Evolutionary conservation across 164 flowering plant species (phyloP).

Genomic region (Liquidambar formosana): DNA sequence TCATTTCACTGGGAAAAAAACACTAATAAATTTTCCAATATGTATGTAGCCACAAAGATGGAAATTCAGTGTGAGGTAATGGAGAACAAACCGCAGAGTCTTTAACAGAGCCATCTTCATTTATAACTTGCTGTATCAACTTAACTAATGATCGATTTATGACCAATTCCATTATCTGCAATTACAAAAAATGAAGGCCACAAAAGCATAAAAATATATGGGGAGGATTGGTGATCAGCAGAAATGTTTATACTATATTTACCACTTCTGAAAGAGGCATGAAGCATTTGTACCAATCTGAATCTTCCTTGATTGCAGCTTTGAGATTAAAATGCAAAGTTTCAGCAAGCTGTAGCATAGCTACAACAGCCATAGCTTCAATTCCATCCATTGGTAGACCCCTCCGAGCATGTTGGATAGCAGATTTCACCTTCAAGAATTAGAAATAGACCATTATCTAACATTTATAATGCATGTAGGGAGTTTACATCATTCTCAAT

Average conservation of each 20-base stretch:
- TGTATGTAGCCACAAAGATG: not conserved
- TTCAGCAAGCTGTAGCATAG: constrained; percentile 54
- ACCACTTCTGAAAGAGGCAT: constrained; percentile 84
- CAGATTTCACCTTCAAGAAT: constrained; percentile 68
- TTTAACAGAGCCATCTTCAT: constrained; percentile 83
- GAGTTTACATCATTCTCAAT: not conserved
- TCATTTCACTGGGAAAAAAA: not conserved
- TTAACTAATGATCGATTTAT: constrained; percentile 48
- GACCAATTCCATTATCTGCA: constrained; percentile 59
- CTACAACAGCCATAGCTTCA: constrained; percentile 70
- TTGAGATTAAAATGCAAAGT: constrained; percentile 60
- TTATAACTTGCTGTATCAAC: constrained; percentile 60
- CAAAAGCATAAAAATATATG: not conserved
- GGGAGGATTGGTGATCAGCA: not conserved
- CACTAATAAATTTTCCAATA: not conserved
- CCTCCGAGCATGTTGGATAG: constrained; percentile 55
- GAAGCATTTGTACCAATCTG: constrained; percentile 65
- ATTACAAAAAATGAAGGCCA: constrained; percentile 6
- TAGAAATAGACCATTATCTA: constrained; percentile 5
- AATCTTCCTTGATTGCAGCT: constrained; percentile 67
- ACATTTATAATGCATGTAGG: not conserved
- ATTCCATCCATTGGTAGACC: constrained; percentile 49
- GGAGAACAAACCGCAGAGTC: constrained; percentile 77
- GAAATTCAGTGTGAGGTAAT: not conserved
- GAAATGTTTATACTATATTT: constrained; percentile 6